phyloP scores from a whole-genome alignment of 495 filamentous ascomycete species.

The Oidiodendron maius region DNA sequence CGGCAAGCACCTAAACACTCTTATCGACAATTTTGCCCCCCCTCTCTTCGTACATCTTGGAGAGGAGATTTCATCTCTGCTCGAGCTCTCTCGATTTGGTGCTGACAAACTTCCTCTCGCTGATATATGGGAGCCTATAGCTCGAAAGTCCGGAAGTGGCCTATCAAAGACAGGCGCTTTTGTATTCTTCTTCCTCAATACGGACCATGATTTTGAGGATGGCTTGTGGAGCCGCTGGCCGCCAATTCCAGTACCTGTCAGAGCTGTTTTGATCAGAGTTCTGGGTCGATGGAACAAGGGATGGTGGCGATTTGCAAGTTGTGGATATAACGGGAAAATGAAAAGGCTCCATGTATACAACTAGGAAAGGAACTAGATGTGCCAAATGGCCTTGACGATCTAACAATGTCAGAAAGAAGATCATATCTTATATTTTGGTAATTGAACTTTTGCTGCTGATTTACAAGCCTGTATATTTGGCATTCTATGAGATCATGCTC shows the following conservation, averaged over 20 bases:
- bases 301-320: conserved; percentile 7
- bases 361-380: no score
- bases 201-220: conserved; percentile 1
- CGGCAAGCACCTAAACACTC: conserved; percentile 26
- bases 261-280: neutral
- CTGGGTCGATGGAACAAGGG: neutral
- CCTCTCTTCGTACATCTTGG: conserved; percentile 31
- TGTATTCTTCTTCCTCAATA: conserved; percentile 10
- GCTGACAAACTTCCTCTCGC: conserved; percentile 10
- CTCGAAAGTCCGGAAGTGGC: neutral
- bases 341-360: neutral
- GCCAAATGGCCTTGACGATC: no score
- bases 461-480: no score
- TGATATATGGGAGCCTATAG: neutral
- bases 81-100: conserved; percentile 22
- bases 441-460: no score
- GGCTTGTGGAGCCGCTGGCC: conserved; percentile 4
- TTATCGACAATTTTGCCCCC: conserved; percentile 36
- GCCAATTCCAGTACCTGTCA: neutral
- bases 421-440: no score
- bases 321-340: neutral
- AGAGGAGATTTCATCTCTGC: conserved; percentile 36
- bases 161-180: neutral
- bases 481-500: no score
- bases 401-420: no score